A percentile compares a stretch with the other conserved stretches of the same genome.
These are phyloP conservation scores for Suillus luteus DNA, from an alignment of 768 basidiomycete species.

Conservation along the genomic window DNA sequence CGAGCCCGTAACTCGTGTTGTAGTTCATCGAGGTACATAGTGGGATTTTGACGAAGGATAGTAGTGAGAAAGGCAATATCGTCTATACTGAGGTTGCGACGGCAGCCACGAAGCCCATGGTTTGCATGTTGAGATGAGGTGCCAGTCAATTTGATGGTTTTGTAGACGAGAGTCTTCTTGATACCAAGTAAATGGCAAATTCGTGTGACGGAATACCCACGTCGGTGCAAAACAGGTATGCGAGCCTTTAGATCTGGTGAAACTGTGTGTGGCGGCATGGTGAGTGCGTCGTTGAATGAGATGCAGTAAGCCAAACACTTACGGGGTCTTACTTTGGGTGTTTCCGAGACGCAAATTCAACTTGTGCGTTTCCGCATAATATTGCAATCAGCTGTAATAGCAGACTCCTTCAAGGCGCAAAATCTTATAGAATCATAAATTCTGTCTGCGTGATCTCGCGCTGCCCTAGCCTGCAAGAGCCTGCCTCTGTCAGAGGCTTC, in stretches of 20 bases:
- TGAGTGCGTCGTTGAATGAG: background rate
- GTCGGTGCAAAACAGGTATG: conserved; percentile 21
- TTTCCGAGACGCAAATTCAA: background rate
- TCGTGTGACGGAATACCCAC: conserved; percentile 15
- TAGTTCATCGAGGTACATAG: too few relatives aligned
- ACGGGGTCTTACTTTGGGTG: background rate
- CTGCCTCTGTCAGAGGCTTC: too few relatives aligned
- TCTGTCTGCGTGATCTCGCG: too few relatives aligned
- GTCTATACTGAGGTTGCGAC: too few relatives aligned
- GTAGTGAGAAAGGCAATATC: too few relatives aligned
- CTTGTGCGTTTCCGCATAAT: background rate
- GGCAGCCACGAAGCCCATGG: too few relatives aligned
- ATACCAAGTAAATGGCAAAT: conserved; percentile 25
- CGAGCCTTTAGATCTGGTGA: conserved; percentile 22
- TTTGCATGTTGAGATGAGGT: too few relatives aligned
- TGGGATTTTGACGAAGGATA: too few relatives aligned
- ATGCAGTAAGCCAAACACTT: background rate
- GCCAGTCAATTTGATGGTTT: conserved; percentile 4
- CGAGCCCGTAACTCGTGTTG: too few relatives aligned
- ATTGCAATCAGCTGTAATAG: background rate
- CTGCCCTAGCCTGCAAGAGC: too few relatives aligned
- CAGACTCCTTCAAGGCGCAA: too few relatives aligned
- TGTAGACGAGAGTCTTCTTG: conserved; percentile 19
- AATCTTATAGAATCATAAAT: too few relatives aligned
- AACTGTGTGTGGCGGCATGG: conserved; percentile 7